Evolutionary conservation across 257 asterid species (phyloP), one percentile per base, ranked within the genome.

Genomic region (Prunella vulgaris): DNA sequence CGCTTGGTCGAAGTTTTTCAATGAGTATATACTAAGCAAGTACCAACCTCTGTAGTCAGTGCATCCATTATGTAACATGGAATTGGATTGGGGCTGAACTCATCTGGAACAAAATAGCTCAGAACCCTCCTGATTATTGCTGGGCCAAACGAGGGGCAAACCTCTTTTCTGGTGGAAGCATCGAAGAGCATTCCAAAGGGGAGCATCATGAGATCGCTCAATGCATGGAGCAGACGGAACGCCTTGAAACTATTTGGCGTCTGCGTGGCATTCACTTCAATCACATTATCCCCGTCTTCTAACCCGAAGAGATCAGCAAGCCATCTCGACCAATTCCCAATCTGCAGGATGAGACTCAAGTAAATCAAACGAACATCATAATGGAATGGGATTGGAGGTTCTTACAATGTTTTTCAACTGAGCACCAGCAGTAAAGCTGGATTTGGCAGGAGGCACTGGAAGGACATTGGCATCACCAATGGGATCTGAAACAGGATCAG

Each of bases 401-500:
- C 98, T 86, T 74, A 93, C 98, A 25, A 88, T 95, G 76, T 90
- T 93, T 81, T 93, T 93, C 74, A 93, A 71, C 57, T 93, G 98
- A 7, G 85, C 98, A 33, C 98, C 98, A 48, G 93, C 88, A 14
- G 95, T 88, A 6, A 93, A 93, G 83, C 96, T 88, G 52, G 93
- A 78, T 77, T 86, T 90, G 14, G 96, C 98, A 42, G 92, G 86
- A 12, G 85, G 88, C 61, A 93, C 78, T 0, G 98, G 98, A 71
- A 93, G 97, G 63, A 90, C 97, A 72, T 80, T 78, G 51, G 88
- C 60, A 66, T 93, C 89, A 75, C 86, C 74, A 52, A 93, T 90
- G 76, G 98, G 98, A 82, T 93, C 97, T 38, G 98, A 93, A 54
- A 90, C 78, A 24, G 98, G 98, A 84, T 93, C 96, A 8, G 97